These are phyloP conservation scores for Irineochytrium annulatum DNA, from an alignment of 192 early-diverging fungal species.

Conservation along the genomic window DNA sequence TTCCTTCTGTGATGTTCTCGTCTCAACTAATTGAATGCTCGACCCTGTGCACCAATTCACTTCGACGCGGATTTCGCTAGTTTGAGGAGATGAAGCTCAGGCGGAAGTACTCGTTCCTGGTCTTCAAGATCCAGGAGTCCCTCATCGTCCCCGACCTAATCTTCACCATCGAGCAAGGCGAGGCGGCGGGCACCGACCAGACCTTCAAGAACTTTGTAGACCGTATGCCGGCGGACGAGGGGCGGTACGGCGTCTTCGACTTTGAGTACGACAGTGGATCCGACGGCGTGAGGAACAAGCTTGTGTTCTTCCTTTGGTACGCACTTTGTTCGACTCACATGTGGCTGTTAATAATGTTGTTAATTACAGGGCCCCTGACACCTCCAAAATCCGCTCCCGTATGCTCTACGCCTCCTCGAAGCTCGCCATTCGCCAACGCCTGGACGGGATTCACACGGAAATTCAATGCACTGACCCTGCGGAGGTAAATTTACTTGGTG, in stretches of 20 bases:
- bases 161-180: slow-evolving; percentile 29
- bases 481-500: slow-evolving; percentile 40
- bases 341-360: too few species aligned
- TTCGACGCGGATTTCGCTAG: too few species aligned
- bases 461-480: slow-evolving; percentile 81
- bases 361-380: slow-evolving; percentile 77
- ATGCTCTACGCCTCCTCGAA: slow-evolving; percentile 93
- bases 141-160: slow-evolving; percentile 57
- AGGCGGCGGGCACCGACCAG: slow-evolving; percentile 17
- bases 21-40: too few species aligned
- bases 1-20: not conserved
- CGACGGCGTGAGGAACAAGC: slow-evolving; percentile 74
- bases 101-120: slow-evolving; percentile 68
- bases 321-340: too few species aligned
- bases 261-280: slow-evolving; percentile 67
- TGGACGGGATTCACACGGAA: slow-evolving; percentile 70
- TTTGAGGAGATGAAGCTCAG: slow-evolving; percentile 69
- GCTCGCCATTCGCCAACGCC: slow-evolving; percentile 64
- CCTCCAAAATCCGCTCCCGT: slow-evolving; percentile 68
- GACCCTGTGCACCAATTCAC: too few species aligned
- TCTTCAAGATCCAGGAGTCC: slow-evolving; percentile 74
- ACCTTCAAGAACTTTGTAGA: slow-evolving; percentile 65
- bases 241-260: slow-evolving; percentile 60
- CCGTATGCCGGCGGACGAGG: slow-evolving; percentile 48
- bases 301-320: slow-evolving; percentile 87